These are phyloP conservation scores for Euphorbia peplus DNA, from an alignment of 345 rosid genomes.

Conservation along the genomic window DNA sequence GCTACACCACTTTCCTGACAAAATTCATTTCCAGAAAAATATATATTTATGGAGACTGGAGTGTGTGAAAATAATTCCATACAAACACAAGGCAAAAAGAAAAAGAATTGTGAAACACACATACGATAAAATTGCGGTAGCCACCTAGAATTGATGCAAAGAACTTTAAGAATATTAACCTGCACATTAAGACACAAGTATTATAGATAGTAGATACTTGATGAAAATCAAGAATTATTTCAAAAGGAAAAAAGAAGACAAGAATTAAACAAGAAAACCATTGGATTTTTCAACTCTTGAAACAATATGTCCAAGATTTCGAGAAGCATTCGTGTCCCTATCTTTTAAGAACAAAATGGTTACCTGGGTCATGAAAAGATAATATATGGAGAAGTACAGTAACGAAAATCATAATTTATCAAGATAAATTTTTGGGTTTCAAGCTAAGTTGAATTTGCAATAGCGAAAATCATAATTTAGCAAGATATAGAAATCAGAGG, in stretches of 20 bases:
- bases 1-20: slow-evolving; percentile 67
- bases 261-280: neutral
- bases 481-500: neutral
- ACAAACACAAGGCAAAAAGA: neutral
- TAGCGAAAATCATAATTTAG: neutral
- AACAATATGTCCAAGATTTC: neutral
- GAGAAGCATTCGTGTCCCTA: neutral
- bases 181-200: slow-evolving; percentile 38
- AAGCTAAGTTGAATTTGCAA: neutral
- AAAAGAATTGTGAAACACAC: slow-evolving; percentile 24
- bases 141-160: slow-evolving; percentile 94
- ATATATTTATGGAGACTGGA: slow-evolving; percentile 9
- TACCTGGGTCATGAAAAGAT: neutral
- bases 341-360: neutral
- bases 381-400: neutral
- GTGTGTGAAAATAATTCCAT: slow-evolving; percentile 8
- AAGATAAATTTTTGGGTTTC: neutral
- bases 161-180: slow-evolving; percentile 90
- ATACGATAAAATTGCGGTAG: slow-evolving; percentile 96
- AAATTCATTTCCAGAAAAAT: slow-evolving; percentile 19
- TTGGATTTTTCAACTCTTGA: neutral
- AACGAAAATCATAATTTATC: too few relatives aligned
- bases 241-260: neutral
- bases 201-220: neutral
- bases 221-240: neutral